These are phyloP conservation scores for Penicillium coffeae DNA, from an alignment of 495 filamentous ascomycete genomes.

Conservation along the genomic window DNA sequence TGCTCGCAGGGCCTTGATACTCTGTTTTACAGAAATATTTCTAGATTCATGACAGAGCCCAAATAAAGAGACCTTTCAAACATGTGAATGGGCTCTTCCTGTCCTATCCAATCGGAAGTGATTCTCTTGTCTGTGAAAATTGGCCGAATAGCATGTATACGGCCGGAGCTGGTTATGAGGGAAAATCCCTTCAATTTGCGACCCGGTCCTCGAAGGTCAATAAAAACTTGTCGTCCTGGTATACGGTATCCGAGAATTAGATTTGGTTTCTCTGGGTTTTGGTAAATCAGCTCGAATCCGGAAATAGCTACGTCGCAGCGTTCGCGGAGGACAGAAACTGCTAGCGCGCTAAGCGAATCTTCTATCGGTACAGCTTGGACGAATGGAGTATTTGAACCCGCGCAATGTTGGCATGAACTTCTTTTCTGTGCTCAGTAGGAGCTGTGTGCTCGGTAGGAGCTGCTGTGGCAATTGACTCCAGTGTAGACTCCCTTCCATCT, in stretches of 20 bases:
- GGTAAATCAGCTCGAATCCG: background rate
- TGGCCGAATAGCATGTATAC: background rate
- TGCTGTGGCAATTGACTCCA: background rate
- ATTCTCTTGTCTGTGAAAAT: background rate
- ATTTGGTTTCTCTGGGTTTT: background rate
- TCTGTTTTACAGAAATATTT: no score
- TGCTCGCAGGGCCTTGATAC: no score
- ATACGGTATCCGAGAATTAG: background rate
- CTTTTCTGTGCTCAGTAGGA: no score
- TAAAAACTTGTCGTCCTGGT: background rate
- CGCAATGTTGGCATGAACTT: background rate
- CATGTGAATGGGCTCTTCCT: no score
- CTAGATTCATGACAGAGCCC: no score
- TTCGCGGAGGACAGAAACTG: background rate
- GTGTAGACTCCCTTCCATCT: background rate
- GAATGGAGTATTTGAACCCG: background rate
- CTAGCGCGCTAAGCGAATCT: background rate
- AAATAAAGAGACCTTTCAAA: no score
- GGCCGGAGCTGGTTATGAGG: background rate
- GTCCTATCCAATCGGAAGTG: background rate
- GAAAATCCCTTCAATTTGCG: background rate
- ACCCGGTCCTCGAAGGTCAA: background rate
- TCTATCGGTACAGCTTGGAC: background rate
- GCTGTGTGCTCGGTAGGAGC: no score
- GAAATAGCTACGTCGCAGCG: background rate